Conservation (phyloP, 768 basidiomycete species). For the Tylopilus plumbeoviolaceoides region DNA sequence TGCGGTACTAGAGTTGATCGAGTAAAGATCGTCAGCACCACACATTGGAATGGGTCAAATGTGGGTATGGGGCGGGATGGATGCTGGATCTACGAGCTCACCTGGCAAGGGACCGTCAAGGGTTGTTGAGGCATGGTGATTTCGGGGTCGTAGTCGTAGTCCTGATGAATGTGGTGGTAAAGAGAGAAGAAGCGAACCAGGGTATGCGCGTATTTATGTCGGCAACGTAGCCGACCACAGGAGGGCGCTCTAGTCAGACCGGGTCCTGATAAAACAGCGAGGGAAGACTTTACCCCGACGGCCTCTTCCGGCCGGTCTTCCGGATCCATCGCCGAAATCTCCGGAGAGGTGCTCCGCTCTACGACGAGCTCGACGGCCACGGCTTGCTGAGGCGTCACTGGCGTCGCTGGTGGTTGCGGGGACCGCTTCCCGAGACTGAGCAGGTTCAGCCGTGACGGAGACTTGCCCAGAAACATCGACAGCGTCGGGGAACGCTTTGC, state of each 20-base stretch:
- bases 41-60: neutral
- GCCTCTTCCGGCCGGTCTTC: conserved; percentile 28
- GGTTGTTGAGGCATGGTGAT: conserved; percentile 30
- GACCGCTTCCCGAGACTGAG: conserved; percentile 27
- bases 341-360: conserved; percentile 23
- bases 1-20: conserved; percentile 59
- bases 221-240: conserved; percentile 9
- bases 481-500: conserved; percentile 24
- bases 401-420: conserved; percentile 28
- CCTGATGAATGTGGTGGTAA: conserved; percentile 14
- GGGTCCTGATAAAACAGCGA: neutral
- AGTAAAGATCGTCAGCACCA: conserved; percentile 7
- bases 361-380: conserved; percentile 1
- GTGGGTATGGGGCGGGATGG: neutral
- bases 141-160: conserved; percentile 5
- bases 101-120: conserved; percentile 46
- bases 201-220: conserved; percentile 14
- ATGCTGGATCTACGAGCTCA: conserved; percentile 15
- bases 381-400: conserved; percentile 20
- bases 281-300: conserved; percentile 6
- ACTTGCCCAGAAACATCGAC: conserved; percentile 23
- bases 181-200: conserved; percentile 7
- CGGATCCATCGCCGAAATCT: conserved; percentile 14
- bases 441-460: conserved; percentile 26
- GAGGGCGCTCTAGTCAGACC: conserved; percentile 10